Conservation (phyloP, 225 moss, liverwort and hornwort species). For the Marchantia paleacea region DNA sequence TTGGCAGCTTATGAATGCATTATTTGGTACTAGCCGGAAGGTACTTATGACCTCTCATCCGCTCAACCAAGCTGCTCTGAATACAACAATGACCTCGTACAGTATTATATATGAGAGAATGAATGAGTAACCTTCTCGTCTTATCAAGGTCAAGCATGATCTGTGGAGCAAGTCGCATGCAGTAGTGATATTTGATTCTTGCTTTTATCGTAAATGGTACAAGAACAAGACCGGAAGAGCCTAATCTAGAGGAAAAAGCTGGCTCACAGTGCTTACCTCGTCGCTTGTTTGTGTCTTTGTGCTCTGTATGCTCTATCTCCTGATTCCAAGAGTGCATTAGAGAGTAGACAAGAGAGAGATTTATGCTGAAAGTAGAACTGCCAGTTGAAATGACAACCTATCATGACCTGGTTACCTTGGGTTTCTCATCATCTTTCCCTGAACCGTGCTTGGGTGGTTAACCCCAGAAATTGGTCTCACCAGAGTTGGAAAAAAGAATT, state of each 20-base stretch:
- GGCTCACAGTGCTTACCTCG: too few species aligned
- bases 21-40: slow-evolving; percentile 22
- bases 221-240: not conserved
- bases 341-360: too few species aligned
- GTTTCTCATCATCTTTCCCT: too few species aligned
- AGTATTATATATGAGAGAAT: not conserved
- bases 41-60: not conserved
- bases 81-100: not conserved
- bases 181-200: not conserved
- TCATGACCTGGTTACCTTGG: too few species aligned
- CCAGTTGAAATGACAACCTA: too few species aligned
- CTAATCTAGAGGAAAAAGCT: too few species aligned
- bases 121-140: not conserved
- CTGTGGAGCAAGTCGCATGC: not conserved
- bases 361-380: too few species aligned
- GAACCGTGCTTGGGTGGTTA: too few species aligned
- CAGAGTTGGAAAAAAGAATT: slow-evolving; percentile 38
- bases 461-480: slow-evolving; percentile 21
- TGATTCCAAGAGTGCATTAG: too few species aligned
- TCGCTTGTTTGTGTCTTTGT: too few species aligned
- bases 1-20: slow-evolving; percentile 21
- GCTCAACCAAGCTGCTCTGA: not conserved
- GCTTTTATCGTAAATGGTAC: not conserved
- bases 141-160: not conserved
- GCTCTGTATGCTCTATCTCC: too few species aligned